Evolutionary conservation across 352 stramenopile species (phyloP).

Genomic region (Phytophthora pini): DNA sequence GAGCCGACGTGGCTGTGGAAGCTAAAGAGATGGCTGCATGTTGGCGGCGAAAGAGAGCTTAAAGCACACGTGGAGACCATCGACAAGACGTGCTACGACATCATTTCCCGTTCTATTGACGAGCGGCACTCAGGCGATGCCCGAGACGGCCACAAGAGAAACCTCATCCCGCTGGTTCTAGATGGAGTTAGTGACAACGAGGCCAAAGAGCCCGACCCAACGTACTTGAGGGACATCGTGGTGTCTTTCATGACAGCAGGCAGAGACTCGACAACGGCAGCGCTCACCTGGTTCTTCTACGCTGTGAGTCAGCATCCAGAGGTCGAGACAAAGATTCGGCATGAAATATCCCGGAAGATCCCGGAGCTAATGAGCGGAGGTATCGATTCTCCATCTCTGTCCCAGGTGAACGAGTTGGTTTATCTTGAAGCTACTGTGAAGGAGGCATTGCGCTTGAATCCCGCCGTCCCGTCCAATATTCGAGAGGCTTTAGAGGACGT

Average conservation of each 20-base stretch:
- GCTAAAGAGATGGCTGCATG: slow-evolving; percentile 40
- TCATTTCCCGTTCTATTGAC: slow-evolving; percentile 31
- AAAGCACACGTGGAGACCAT: slow-evolving; percentile 41
- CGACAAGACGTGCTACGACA: slow-evolving; percentile 30
- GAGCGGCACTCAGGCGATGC: not conserved
- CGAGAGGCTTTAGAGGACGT: slow-evolving; percentile 43
- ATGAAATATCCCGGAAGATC: slow-evolving; percentile 41
- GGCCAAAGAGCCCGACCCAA: slow-evolving; percentile 29
- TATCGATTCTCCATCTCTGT: slow-evolving; percentile 16
- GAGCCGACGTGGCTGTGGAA: slow-evolving; percentile 51
- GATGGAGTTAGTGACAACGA: slow-evolving; percentile 31
- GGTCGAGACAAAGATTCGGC: slow-evolving; percentile 40
- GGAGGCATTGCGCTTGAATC: slow-evolving; percentile 40
- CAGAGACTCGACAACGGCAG: slow-evolving; percentile 66
- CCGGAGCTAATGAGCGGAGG: slow-evolving; percentile 16
- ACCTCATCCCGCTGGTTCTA: slow-evolving; percentile 61
- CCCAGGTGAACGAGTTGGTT: slow-evolving; percentile 36
- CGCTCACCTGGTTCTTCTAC: slow-evolving; percentile 77
- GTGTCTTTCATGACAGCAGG: slow-evolving; percentile 82
- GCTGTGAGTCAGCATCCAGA: slow-evolving; percentile 54
- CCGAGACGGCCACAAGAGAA: not conserved
- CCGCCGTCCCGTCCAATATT: slow-evolving; percentile 36
- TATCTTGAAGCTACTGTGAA: slow-evolving; percentile 56
- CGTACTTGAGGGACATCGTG: slow-evolving; percentile 67
- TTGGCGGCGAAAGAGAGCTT: slow-evolving; percentile 41